A percentile compares a stretch with the other conserved stretches of the same genome.
phyloP scores from a whole-genome alignment of 2,329 filamentous ascomycete species.

The Claviceps sorghi region DNA sequence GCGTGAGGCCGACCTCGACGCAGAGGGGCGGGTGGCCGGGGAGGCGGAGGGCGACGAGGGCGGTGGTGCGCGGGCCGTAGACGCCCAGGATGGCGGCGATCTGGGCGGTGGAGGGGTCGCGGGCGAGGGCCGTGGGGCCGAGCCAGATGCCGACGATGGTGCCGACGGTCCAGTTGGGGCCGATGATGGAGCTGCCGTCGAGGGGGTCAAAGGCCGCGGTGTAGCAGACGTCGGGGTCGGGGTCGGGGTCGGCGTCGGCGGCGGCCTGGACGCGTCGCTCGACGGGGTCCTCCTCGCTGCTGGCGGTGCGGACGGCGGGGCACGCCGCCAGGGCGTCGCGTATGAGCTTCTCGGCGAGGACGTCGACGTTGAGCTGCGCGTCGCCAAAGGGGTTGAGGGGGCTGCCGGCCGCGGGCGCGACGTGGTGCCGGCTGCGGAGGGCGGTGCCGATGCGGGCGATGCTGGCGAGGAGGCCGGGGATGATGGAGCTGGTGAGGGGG shows the following conservation, averaged over 20 bases:
- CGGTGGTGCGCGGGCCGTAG: slow-evolving; percentile 40
- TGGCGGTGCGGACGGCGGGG: slow-evolving; percentile 32
- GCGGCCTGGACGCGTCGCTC: slow-evolving; percentile 24
- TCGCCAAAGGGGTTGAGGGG: slow-evolving; percentile 44
- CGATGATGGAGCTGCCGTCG: slow-evolving; percentile 47
- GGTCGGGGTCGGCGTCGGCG: not conserved
- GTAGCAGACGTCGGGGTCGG: slow-evolving; percentile 21
- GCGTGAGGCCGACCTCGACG: slow-evolving; percentile 34
- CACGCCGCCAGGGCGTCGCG: slow-evolving; percentile 29
- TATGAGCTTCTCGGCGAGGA: slow-evolving; percentile 33
- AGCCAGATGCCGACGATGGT: slow-evolving; percentile 48
- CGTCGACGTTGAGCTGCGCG: slow-evolving; percentile 44
- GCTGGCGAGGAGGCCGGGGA: slow-evolving; percentile 32
- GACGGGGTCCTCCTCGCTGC: slow-evolving; percentile 46
- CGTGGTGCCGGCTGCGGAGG: slow-evolving; percentile 29
- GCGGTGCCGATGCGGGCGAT: slow-evolving; percentile 29
- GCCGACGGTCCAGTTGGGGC: slow-evolving; percentile 42
- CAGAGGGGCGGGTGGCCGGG: slow-evolving; percentile 26
- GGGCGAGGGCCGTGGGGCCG: slow-evolving; percentile 28
- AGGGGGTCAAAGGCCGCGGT: slow-evolving; percentile 49
- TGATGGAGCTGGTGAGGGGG: slow-evolving; percentile 27
- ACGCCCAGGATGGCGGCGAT: slow-evolving; percentile 37
- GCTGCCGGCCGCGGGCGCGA: slow-evolving; percentile 26
- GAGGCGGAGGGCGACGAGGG: slow-evolving; percentile 37
- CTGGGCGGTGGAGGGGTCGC: slow-evolving; percentile 25